Conservation (phyloP, 1,284 basidiomycete species). For the Irpex rosettiformis region DNA sequence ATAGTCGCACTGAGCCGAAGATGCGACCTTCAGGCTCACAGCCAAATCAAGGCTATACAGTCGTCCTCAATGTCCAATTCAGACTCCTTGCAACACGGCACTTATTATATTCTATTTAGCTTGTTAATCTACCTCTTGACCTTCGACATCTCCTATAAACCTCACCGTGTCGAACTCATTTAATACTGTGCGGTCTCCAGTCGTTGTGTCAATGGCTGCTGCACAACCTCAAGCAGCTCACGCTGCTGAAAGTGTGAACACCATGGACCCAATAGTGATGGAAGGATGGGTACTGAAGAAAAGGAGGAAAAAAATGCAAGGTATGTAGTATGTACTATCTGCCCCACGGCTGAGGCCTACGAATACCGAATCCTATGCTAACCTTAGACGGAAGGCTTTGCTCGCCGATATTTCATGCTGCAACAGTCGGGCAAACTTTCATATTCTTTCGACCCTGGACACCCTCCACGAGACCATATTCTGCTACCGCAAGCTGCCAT, state of each 20-base stretch:
- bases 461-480: slow-evolving; percentile 68
- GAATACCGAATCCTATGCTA: neutral
- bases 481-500: slow-evolving; percentile 68
- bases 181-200: neutral
- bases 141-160: neutral
- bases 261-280: slow-evolving; percentile 34
- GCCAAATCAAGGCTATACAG: neutral
- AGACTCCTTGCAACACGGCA: neutral
- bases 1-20: neutral
- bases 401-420: slow-evolving; percentile 74
- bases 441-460: slow-evolving; percentile 72
- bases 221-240: slow-evolving; percentile 10
- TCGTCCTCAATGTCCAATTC: neutral
- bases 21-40: neutral
- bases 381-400: slow-evolving; percentile 55
- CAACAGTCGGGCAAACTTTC: slow-evolving; percentile 64
- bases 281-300: slow-evolving; percentile 84
- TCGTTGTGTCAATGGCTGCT: slow-evolving; percentile 2
- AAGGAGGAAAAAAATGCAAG: slow-evolving; percentile 81
- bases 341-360: too few species aligned
- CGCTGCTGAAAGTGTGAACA: neutral
- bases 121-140: neutral
- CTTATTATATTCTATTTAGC: neutral
- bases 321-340: slow-evolving; percentile 37
- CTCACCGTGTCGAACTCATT: neutral